Percentiles rank a stretch among this genome's conserved stretches.
These are phyloP conservation scores for Xylariaceae sp. DNA, from an alignment of 2,329 filamentous ascomycete species.

Conservation along the genomic window DNA sequence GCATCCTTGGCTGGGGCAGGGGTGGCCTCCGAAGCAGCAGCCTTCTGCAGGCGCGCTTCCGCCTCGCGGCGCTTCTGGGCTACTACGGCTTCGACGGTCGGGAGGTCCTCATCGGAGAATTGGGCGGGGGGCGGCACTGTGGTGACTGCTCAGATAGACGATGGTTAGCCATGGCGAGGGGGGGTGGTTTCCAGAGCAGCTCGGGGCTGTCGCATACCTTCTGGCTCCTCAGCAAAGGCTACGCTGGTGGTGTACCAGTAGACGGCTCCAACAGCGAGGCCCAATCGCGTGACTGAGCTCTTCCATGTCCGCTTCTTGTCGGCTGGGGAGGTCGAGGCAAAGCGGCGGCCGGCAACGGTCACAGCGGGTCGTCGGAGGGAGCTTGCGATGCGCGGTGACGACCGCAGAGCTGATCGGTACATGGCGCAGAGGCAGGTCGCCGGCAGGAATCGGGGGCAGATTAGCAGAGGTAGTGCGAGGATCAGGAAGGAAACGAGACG, in stretches of 20 bases:
- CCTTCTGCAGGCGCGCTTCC: constrained; percentile 25
- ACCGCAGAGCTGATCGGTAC: constrained; percentile 46
- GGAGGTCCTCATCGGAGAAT: constrained; percentile 50
- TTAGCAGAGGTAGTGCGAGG: neutral
- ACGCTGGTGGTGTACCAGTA: constrained; percentile 94
- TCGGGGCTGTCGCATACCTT: constrained; percentile 47
- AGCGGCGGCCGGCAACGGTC: constrained; percentile 37
- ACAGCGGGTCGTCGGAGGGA: constrained; percentile 32
- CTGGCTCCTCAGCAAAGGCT: constrained; percentile 75
- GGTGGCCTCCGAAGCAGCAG: constrained; percentile 17
- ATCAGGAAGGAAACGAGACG: too few relatives aligned
- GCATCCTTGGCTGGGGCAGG: constrained; percentile 18
- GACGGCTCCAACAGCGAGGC: constrained; percentile 64
- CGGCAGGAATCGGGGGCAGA: constrained; percentile 2
- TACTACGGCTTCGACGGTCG: constrained; percentile 60
- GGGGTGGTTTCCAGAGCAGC: neutral
- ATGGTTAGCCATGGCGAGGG: too few relatives aligned
- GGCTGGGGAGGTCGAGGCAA: constrained; percentile 48
- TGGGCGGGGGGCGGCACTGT: constrained; percentile 36
- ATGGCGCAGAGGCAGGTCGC: constrained; percentile 24
- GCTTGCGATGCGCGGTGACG: constrained; percentile 37
- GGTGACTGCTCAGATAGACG: constrained; percentile 11
- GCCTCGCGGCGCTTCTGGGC: constrained; percentile 53
- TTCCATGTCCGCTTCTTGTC: constrained; percentile 76
- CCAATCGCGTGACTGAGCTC: constrained; percentile 65